These are phyloP conservation scores for Calycina marina DNA, from an alignment of 2,329 filamentous ascomycete species.

Conservation along the genomic window DNA sequence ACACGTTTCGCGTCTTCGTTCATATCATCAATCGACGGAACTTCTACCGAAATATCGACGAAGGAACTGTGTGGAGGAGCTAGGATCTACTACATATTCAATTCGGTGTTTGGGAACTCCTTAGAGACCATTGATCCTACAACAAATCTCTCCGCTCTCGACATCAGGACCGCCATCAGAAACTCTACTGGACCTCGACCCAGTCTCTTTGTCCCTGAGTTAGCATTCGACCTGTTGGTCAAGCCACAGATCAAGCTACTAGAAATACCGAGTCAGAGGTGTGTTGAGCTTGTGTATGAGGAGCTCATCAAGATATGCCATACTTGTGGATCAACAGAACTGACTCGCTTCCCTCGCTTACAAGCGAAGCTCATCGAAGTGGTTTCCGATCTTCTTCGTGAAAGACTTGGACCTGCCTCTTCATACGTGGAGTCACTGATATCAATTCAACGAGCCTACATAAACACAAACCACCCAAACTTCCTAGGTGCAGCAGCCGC, in stretches of 20 bases:
- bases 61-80: conserved; percentile 41
- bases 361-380: conserved; percentile 97
- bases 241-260: conserved; percentile 98
- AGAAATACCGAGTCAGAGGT: conserved; percentile 87
- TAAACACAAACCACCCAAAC: conserved; percentile 98
- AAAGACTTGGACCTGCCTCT: conserved; percentile 79
- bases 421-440: conserved; percentile 92
- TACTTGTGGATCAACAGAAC: conserved; percentile 89
- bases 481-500: conserved; percentile 92
- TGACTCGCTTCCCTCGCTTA: conserved; percentile 79
- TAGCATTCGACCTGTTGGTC: conserved; percentile 92
- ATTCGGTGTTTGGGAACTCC: conserved; percentile 65
- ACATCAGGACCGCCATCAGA: conserved; percentile 92
- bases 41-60: conserved; percentile 94
- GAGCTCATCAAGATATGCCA: conserved; percentile 99
- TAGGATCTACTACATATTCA: conserved; percentile 23
- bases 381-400: conserved; percentile 85
- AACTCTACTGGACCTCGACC: conserved; percentile 95
- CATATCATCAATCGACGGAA: conserved; percentile 96
- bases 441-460: conserved; percentile 93
- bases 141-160: conserved; percentile 81
- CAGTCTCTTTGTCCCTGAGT: conserved; percentile 91
- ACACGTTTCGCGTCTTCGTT: conserved; percentile 96
- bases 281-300: conserved; percentile 95
- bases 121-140: conserved; percentile 94